Evolutionary conservation across 192 early-diverging fungal species (phyloP), one percentile per base, ranked within the genome.

Genomic region (Podila epigama): DNA sequence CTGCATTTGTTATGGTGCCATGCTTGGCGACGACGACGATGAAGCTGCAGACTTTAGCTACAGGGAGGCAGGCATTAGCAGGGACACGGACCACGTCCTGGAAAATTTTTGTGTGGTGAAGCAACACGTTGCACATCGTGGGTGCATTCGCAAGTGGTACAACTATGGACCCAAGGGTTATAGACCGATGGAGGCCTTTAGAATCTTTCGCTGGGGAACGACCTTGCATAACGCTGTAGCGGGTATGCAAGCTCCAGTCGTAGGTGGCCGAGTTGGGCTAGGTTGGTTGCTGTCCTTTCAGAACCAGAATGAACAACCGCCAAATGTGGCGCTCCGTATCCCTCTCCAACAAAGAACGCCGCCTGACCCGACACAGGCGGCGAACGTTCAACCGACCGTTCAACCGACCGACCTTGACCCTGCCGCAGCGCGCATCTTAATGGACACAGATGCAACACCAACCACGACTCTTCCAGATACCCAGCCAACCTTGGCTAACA

Each of bases 81-180:
- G 42, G 55, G 65, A 68, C 37, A 68, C 73, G 16, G 73, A 77
- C 39, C 66, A 77, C 60, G 73, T 77, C 1, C 51, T 77, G 29
- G 73, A 77, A 33, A 77, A 68, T 51, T 77, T 77, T 68, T 77
- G 73, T 60, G 61, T 68, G 25, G 66, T 63, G 13, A 63, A 60
- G 31, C 73, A 77, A n/a, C 73, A 77, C 60, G 73, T 77, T 1
- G 73, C 73, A 6, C 73, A 77, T 31, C 40, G 73, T 11, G 73
- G 73, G 8, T 77, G 73, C 39, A 77, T 77, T 39, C 59, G 73
- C 8, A 77, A 77, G n/a, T 77, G 73, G 73, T 77, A 68, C 61
- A 64, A 77, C 40, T 77, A 77, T 68, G 73, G 73, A 22, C 73
- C 73, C 9, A 68, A 68, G 50, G 73, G 73, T 0, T 77, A 77